phyloP scores from a whole-genome alignment of 352 stramenopile genomes.

The Phytophthora hybrid region DNA sequence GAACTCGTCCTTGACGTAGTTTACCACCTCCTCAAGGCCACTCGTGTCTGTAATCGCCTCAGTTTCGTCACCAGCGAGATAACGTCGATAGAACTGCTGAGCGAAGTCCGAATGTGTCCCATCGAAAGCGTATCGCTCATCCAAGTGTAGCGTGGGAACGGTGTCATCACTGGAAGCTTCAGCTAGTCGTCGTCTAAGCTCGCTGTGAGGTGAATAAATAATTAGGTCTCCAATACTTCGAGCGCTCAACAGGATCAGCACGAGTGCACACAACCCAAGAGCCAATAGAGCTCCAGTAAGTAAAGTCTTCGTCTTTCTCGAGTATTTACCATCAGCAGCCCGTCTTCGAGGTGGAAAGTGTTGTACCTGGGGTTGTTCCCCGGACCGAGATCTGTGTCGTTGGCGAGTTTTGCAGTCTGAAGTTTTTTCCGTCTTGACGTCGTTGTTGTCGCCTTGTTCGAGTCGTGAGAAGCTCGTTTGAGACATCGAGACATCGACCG shows the following conservation, averaged over 20 bases:
- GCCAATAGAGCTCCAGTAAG: slow-evolving; percentile 9
- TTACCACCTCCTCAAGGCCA: slow-evolving; percentile 19
- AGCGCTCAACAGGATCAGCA: not conserved
- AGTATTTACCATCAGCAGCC: not conserved
- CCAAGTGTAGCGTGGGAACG: slow-evolving; percentile 36
- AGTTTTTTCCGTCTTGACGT: slow-evolving; percentile 6
- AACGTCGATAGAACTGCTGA: slow-evolving; percentile 62
- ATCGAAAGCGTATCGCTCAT: slow-evolving; percentile 56
- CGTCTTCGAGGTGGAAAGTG: slow-evolving; percentile 1
- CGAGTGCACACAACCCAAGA: slow-evolving; percentile 4
- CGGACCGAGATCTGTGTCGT: slow-evolving; percentile 4
- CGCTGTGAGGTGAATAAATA: slow-evolving; percentile 30
- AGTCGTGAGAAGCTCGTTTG: not conserved
- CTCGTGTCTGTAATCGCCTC: slow-evolving; percentile 26
- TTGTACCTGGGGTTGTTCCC: not conserved
- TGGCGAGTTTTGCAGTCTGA: slow-evolving; percentile 7
- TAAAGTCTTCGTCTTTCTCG: slow-evolving; percentile 8
- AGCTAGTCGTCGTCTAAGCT: slow-evolving; percentile 18
- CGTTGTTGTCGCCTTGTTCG: slow-evolving; percentile 12
- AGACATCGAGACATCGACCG: slow-evolving; percentile 11
- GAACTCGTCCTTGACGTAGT: slow-evolving; percentile 34
- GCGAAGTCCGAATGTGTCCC: slow-evolving; percentile 60
- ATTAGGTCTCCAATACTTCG: slow-evolving; percentile 6
- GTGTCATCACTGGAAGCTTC: slow-evolving; percentile 5
- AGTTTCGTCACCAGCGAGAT: slow-evolving; percentile 38